phyloP scores from a whole-genome alignment of 1,284 basidiomycete species.

The Fomitopsis schrenkii region DNA sequence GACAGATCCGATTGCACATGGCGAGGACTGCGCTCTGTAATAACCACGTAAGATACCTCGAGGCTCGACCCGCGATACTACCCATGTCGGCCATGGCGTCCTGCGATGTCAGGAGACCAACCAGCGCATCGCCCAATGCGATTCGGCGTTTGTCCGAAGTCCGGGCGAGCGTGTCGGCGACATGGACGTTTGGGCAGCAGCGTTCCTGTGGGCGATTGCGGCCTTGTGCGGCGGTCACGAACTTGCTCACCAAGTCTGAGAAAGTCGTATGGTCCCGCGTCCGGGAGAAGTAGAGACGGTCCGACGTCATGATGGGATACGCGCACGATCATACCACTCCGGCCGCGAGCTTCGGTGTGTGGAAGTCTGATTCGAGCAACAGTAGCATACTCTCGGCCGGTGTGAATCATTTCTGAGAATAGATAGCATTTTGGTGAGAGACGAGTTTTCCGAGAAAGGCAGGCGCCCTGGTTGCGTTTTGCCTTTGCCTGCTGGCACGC shows the following conservation, averaged over 20 bases:
- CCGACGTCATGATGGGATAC: not conserved
- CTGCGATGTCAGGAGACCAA: not conserved
- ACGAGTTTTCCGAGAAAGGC: not conserved
- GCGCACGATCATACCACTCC: not conserved
- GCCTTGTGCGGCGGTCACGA: not conserved
- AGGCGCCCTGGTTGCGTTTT: not conserved
- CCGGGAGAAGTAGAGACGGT: not conserved
- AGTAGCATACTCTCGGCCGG: not conserved
- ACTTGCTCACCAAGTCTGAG: not conserved
- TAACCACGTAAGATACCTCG: not conserved
- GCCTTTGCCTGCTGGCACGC: not conserved
- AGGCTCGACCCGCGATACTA: not conserved
- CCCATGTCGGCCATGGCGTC: not conserved
- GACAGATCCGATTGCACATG: not conserved
- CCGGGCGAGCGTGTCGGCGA: not conserved
- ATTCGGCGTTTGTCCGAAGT: constrained; percentile 4
- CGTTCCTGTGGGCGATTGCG: not conserved
- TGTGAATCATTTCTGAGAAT: not conserved
- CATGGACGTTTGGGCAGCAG: not conserved
- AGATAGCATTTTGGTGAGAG: not conserved
- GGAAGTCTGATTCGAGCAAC: not conserved
- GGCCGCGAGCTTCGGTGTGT: not conserved
- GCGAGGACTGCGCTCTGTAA: not conserved
- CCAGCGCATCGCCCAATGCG: not conserved
- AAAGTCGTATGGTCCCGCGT: not conserved